Evolutionary conservation across 805 yeast genomes (phyloP).

Genomic region (Tetrapisispora phaffii): DNA sequence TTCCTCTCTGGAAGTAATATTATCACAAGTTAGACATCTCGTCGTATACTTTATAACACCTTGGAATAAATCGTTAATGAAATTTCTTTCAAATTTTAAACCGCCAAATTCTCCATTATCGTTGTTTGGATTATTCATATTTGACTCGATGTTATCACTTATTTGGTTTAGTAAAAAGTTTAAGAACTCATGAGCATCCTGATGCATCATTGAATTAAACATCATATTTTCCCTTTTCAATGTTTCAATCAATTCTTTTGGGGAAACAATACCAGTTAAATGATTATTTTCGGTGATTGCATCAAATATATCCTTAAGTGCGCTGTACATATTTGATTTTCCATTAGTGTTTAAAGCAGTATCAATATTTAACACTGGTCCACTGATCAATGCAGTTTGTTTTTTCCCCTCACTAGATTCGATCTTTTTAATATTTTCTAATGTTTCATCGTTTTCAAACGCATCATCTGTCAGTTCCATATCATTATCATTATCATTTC

Average conservation of each 20-base stretch:
- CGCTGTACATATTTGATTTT: slow-evolving; percentile 42
- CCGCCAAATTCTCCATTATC: not conserved
- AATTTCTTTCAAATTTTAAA: slow-evolving; percentile 26
- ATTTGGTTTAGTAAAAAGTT: slow-evolving; percentile 77
- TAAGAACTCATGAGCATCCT: slow-evolving; percentile 95
- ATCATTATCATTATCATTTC: not conserved
- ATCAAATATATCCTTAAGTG: slow-evolving; percentile 80
- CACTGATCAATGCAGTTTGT: slow-evolving; percentile 62
- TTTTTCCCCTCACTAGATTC: slow-evolving; percentile 59
- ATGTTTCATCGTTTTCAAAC: not conserved
- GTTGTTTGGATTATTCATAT: not conserved
- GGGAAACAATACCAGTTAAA: slow-evolving; percentile 76
- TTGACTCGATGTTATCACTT: slow-evolving; percentile 28
- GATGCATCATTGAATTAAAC: slow-evolving; percentile 89
- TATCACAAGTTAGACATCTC: slow-evolving; percentile 83
- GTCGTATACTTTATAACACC: slow-evolving; percentile 82
- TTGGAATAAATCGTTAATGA: slow-evolving; percentile 67
- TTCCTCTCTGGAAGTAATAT: slow-evolving; percentile 71
- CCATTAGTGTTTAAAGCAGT: slow-evolving; percentile 36
- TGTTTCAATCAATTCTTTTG: slow-evolving; percentile 60
- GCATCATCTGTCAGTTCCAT: not conserved
- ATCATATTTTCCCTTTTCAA: slow-evolving; percentile 74
- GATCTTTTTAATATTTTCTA: not conserved
- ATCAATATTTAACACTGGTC: slow-evolving; percentile 80
- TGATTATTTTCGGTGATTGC: slow-evolving; percentile 63